Base-by-base conservation (phyloP, 306 rosid species). In the Malus sylvestris region DNA sequence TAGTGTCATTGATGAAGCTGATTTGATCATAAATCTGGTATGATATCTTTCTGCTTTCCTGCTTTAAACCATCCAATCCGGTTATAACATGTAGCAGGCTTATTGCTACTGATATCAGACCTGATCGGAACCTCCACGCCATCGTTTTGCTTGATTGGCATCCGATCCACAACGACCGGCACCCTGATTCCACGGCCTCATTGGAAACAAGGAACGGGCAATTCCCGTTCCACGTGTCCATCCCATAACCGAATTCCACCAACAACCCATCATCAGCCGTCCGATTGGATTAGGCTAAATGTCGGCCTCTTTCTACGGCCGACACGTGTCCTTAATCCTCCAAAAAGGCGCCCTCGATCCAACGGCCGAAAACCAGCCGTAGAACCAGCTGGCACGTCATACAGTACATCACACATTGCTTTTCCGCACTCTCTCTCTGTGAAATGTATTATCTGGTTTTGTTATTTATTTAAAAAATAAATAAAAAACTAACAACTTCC, bases 301-400 rank as follows among this genome's bases (percentile, higher is more conserved):
- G 74, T 32, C 74, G 81, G 64, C 45, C 52, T 40, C 46, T 4
- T 20, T 69, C 58, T 71, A 11, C 51, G 18, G 44, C 13, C 22
- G 46, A 80, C 93, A 86, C 89, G 89, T 86, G 78, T 45, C 83
- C 72, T 49, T 13, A 16, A 70, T 55, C 57, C 67, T 12, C n/a
- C 68, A 64, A 74, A 84, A 81, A 68, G 27, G 63, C 8, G 62
- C 67, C 83, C 18, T 72, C 19, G n/a, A 93, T 91, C 98, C 51
- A 67, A 83, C 91, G 97, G 88, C 76, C 51, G 27, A 49, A 72
- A 86, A 67, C 51, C 63, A 10, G 8, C 76, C 76, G 15, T 10
- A 73, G 45, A 65, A 74, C 81, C 91, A 89, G 88, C 85, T 79
- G 83, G 76, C 79, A 49, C 72, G 82, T 82, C 69, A 5, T 51